Percentiles rank a stretch among this genome's conserved stretches.
phyloP scores from a whole-genome alignment of 2,329 filamentous ascomycete genomes.

The Talaromyces sp. region DNA sequence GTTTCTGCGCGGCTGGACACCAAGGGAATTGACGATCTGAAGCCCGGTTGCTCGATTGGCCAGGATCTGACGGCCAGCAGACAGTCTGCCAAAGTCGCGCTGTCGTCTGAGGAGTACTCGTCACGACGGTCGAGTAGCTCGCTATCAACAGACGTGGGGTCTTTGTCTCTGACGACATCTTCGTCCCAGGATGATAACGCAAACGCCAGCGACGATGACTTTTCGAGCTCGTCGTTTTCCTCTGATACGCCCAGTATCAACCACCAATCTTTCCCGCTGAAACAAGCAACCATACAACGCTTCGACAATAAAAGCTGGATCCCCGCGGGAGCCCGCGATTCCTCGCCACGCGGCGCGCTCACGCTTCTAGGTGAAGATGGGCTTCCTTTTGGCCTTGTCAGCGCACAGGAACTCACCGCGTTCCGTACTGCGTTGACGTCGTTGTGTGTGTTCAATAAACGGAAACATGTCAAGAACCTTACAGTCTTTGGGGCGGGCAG shows the following conservation, averaged over 20 bases:
- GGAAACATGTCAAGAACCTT: slow-evolving; percentile 66
- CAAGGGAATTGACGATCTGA: not conserved
- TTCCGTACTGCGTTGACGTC: slow-evolving; percentile 62
- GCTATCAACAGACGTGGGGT: slow-evolving; percentile 9
- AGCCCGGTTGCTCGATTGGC: slow-evolving; percentile 5
- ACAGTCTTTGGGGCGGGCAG: slow-evolving; percentile 83
- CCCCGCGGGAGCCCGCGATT: slow-evolving; percentile 28
- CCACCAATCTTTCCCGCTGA: slow-evolving; percentile 23
- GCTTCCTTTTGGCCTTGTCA: slow-evolving; percentile 58
- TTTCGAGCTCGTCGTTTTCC: slow-evolving; percentile 1
- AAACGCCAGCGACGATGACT: slow-evolving; percentile 1
- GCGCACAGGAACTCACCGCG: slow-evolving; percentile 63
- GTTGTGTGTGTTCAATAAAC: slow-evolving; percentile 58
- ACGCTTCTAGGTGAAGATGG: slow-evolving; percentile 56
- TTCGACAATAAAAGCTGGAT: slow-evolving; percentile 29
- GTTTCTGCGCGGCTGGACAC: slow-evolving; percentile 46
- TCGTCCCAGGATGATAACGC: not conserved
- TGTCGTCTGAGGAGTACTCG: slow-evolving; percentile 8
- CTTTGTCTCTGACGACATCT: slow-evolving; percentile 5
- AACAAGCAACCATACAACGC: slow-evolving; percentile 21
- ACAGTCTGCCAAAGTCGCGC: slow-evolving; percentile 6
- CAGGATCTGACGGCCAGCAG: slow-evolving; percentile 4
- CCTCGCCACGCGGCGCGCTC: slow-evolving; percentile 53
- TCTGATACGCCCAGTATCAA: slow-evolving; percentile 18
- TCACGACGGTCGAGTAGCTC: slow-evolving; percentile 10